Evolutionary conservation across 225 moss, liverwort and hornwort genomes (phyloP), one percentile per base, ranked within the genome.

Genomic region (Pseudoscleropodium purum): DNA sequence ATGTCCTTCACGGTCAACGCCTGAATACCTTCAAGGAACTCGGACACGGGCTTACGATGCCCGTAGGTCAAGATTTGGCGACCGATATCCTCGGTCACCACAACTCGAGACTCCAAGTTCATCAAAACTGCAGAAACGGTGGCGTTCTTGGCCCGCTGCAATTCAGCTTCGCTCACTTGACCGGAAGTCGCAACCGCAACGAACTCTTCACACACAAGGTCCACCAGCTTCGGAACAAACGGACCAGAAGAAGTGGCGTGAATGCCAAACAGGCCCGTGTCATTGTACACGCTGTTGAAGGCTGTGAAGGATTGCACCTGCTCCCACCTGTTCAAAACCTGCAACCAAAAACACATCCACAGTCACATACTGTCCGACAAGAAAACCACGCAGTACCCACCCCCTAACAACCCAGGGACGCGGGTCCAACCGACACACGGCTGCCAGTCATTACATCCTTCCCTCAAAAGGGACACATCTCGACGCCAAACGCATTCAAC

Each of bases 81-180:
- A 19, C 95, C 95, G 82, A 95, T 94, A 30, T 95, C 95, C 86
- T 95, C 95, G 30, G 95, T 90, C 54, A 94, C 91, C 2, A 95
- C 94, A 12, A 94, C 90, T 65, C 94, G 91, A 43, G 94, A 95
- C 93, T 95, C 95, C 89, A 95, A 83, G 85, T 95, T 95, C 95
- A 95, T 95, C 91, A 95, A 64, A 66, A 94, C 93, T 6, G 95
- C 93, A 11, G 94, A 95, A 59, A 95, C 91, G 1, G 95, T 94
- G 57, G 89, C 90, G 10, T 94, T 95, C 91, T 95, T 95, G 19
- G 94, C 95, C 13, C 94, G 94, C 67, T 91, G 91, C 83, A 95
- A 81, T 60, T 95, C 93, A 1, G 85, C 91, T 61, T 92, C 92
- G 67, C 91, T 90, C 83, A 95, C 94, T 81, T 94, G 75, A 15